A percentile compares a stretch with the other conserved stretches of the same genome.
phyloP scores from a whole-genome alignment of 2,329 filamentous ascomycete genomes.

The Pestalotiopsis sp. region DNA sequence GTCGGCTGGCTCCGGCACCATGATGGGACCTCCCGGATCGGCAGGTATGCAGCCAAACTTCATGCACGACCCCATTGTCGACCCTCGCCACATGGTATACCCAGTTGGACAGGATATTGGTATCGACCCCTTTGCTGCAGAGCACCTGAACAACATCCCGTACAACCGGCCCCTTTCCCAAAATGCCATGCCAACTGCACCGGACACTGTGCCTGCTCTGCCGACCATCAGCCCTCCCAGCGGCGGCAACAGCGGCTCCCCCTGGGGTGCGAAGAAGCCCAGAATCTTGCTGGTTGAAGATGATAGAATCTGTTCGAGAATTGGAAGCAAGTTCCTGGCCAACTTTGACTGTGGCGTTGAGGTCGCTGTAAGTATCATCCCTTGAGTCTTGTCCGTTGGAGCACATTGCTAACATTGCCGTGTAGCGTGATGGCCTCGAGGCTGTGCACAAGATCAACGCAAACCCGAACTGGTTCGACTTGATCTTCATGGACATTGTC shows the following conservation, averaged over 20 bases:
- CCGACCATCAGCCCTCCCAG: slow-evolving; percentile 34
- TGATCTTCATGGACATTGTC: slow-evolving; percentile 91
- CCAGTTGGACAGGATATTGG: slow-evolving; percentile 88
- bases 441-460: slow-evolving; percentile 81
- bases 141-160: slow-evolving; percentile 92
- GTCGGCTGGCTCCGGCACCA: slow-evolving; percentile 47
- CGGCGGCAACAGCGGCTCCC: slow-evolving; percentile 37
- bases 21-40: slow-evolving; percentile 59
- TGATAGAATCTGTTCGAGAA: slow-evolving; percentile 67
- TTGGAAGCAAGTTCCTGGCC: slow-evolving; percentile 68
- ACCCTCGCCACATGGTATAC: slow-evolving; percentile 75
- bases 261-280: slow-evolving; percentile 67
- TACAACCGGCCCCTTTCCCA: slow-evolving; percentile 73
- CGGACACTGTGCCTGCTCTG: slow-evolving; percentile 36
- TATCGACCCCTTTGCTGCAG: slow-evolving; percentile 92
- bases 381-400: not conserved
- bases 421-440: slow-evolving; percentile 81
- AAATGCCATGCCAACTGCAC: slow-evolving; percentile 41
- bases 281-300: slow-evolving; percentile 90
- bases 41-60: slow-evolving; percentile 43
- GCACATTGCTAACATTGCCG: slow-evolving; percentile 23
- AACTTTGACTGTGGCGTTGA: slow-evolving; percentile 70
- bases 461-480: slow-evolving; percentile 56
- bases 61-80: slow-evolving; percentile 57
- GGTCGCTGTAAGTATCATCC: slow-evolving; percentile 58